Evolutionary conservation across 345 rosid species (phyloP).

Genomic region (Zanthoxylum bungeanum): DNA sequence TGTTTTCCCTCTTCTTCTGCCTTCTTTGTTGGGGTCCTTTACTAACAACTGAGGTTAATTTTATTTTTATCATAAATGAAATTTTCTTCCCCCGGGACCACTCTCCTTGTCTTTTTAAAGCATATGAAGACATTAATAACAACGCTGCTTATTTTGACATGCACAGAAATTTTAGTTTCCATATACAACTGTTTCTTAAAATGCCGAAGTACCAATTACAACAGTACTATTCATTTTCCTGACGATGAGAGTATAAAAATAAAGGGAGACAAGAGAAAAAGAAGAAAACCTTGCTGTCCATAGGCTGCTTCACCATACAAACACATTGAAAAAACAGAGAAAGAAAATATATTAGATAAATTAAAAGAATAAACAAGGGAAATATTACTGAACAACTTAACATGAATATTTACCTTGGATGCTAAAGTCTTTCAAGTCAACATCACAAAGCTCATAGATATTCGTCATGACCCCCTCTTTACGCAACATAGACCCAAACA

Average conservation of each 20-base stretch:
- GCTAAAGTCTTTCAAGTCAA: constrained; percentile 94
- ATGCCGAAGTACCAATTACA: not conserved
- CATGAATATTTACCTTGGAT: constrained; percentile 61
- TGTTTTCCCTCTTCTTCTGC: not conserved
- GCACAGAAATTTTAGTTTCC: not conserved
- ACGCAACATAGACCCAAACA: constrained; percentile 73
- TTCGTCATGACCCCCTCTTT: constrained; percentile 88
- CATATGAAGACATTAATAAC: not conserved
- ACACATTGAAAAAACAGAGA: constrained; percentile 27
- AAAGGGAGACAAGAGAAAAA: not conserved
- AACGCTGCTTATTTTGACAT: not conserved
- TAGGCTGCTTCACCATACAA: constrained; percentile 47
- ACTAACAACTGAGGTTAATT: not conserved
- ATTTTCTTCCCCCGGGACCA: not conserved
- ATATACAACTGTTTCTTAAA: not conserved
- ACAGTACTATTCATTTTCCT: not conserved
- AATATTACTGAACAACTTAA: not conserved
- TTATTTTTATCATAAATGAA: not conserved
- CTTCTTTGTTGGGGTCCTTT: not conserved
- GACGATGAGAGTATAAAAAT: not conserved
- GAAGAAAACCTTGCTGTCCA: constrained; percentile 73
- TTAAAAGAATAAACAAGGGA: not conserved
- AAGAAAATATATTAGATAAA: constrained; percentile 28
- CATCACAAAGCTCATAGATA: constrained; percentile 90
- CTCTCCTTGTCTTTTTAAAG: not conserved